Percentiles rank a stretch among this genome's conserved stretches.
Conservation (phyloP, 2,329 filamentous ascomycete genomes). For the Neofusicoccum sp. region DNA sequence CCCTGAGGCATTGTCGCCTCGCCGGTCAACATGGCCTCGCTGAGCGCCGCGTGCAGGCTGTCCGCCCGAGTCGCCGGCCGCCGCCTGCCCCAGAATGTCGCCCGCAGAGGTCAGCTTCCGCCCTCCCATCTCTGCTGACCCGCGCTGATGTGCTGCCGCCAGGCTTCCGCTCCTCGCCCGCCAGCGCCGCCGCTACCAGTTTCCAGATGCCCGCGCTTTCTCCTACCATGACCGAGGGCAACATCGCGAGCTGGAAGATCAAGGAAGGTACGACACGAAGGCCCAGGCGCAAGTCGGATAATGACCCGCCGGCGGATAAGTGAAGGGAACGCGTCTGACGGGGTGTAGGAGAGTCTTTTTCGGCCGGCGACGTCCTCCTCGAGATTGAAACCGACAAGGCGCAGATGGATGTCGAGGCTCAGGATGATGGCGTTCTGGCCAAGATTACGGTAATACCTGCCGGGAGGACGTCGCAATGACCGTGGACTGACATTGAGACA, state of each 20-base stretch:
- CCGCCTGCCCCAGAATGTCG: conserved; percentile 54
- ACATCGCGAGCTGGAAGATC: conserved; percentile 80
- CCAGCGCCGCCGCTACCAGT: conserved; percentile 72
- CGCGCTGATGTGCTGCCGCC: background rate
- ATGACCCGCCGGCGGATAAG: background rate
- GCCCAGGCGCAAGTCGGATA: background rate
- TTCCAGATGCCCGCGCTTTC: conserved; percentile 90
- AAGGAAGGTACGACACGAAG: conserved; percentile 64
- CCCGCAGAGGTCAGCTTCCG: conserved; percentile 56
- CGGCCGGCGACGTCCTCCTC: conserved; percentile 79
- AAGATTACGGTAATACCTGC: conserved; percentile 64
- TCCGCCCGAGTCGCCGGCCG: conserved; percentile 60
- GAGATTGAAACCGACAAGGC: conserved; percentile 96
- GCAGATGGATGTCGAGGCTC: conserved; percentile 91
- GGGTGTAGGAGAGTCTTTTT: conserved; percentile 64
- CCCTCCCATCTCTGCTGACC: conserved; percentile 12
- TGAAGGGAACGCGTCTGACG: conserved; percentile 22
- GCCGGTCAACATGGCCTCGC: conserved; percentile 58
- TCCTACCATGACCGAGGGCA: conserved; percentile 91
- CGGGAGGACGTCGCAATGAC: background rate
- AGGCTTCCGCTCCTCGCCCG: conserved; percentile 65
- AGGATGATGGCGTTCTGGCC: conserved; percentile 81
- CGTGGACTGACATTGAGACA: conserved; percentile 24
- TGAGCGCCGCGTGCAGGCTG: conserved; percentile 62
- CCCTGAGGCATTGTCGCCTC: conserved; percentile 18